Base-by-base conservation (phyloP, 2,329 filamentous ascomycete species). In the Colletotrichum tamarilloi region DNA sequence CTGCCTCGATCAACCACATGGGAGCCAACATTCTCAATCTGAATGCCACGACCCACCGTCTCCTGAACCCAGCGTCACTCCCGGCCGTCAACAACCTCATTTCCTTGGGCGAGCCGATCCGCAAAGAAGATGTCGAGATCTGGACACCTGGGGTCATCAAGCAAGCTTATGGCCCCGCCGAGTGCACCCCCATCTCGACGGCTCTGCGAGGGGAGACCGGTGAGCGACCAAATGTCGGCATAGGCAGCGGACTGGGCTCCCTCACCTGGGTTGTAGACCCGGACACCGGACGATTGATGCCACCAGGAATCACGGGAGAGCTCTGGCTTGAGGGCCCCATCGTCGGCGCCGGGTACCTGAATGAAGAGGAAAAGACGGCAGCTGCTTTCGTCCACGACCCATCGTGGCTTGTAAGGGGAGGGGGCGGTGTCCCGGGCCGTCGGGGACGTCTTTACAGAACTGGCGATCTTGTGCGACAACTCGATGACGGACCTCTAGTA, bases 301-400 rank as follows among this genome's bases (percentile, higher is more conserved):
- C 57, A 12, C 19, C 14, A 12, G 57, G 57, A 12, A 35, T 22
- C 30, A 26, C 22, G 14, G 81, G 81, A 3, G 83, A 85, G 67
- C 75, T 84, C 16, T 74, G 82, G 3, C 69, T 86, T n/a, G 83
- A 83, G 69, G 84, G 85, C 0, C 87, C 87, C 1, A 82, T 85
- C 1, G 82, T 90, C 11, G 87, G 85, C 16, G 80, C 83, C 57
- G 86, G 87, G 30, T 90, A 90, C 71, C 78, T 88, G 16, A 56
- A 56, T 22, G 53, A 56, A 26, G 8, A 56, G 53, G 53, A 56
- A 24, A 56, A 56, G 22, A 28, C 53, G 53, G 12, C 22, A 9
- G 22, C 24, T 22, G 22, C 53, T 7, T 56, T 56, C 53, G 24
- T 56, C 24, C 53, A 56, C 0, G 22, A 26, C 24, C 53, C 53